Base-by-base conservation (phyloP, 148 eudicot genomes). In the Cornus suecica region DNA sequence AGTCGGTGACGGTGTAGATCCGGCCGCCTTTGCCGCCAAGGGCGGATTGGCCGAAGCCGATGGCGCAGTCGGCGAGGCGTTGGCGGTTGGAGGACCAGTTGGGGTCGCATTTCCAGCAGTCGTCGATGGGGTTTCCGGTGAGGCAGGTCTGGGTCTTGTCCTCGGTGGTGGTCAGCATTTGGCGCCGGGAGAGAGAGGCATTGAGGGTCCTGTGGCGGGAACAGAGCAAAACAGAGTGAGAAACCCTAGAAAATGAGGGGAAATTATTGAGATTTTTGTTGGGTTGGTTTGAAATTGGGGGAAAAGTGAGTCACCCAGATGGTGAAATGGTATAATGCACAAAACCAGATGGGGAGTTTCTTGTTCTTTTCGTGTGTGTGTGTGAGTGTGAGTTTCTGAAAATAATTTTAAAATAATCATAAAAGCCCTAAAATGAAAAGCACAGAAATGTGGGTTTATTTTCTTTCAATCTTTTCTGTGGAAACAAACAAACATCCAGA, bases 41-140 rank as follows among this genome's bases (percentile, higher is more conserved):
- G 5, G 92, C 90, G 0, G 68, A 18, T 5, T 52, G 66, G 15
- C 92, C 92, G 64, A 89, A 89, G 18, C 92, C 92, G 23, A 89
- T 77, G 14, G 48, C 86, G 65, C 92, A 89, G 73, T 89, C 88
- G 16, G 92, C 92, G 9, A 89, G 75, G 4, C 83, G 80, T 58
- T 89, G 85, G 14, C 92, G 92, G 78, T 87, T 84, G 15, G 78
- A 24, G 5, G 88, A 76, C 90, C 90, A 87, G 70, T 87, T 75
- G 0, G 88, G 76, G 84, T 89, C 90, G 71, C 92, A 89, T 65
- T 80, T 75, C 92, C 92, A 89, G 81, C 92, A 87, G 78, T 89
- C 92, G 72, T 89, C 90, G 48, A 89, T 87, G 8, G 92, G 92
- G 82, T 89, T 89, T 1, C 92, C 90, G 4, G 87, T 87, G 11